These are phyloP conservation scores for Trichosporon sp. DNA, from an alignment of 1,284 basidiomycete species.

Conservation along the genomic window DNA sequence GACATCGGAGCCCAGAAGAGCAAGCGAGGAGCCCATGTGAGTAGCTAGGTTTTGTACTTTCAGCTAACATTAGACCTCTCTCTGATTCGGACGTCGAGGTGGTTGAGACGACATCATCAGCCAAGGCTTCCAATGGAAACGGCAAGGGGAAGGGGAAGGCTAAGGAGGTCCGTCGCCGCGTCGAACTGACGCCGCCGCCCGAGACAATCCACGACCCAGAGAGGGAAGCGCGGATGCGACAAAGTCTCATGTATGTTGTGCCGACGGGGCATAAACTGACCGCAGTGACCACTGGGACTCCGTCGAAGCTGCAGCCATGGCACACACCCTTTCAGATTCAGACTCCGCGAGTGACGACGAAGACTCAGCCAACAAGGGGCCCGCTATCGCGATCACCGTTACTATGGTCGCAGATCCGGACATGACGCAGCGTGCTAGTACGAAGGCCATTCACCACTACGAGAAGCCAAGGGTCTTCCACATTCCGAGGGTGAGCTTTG, in stretches of 20 bases:
- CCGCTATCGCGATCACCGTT: constrained; percentile 34
- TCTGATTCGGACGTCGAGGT: constrained; percentile 4
- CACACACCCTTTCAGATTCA: neutral
- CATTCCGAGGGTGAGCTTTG: constrained; percentile 21
- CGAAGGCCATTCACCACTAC: constrained; percentile 38
- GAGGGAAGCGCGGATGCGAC: constrained; percentile 12
- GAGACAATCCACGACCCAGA: constrained; percentile 28
- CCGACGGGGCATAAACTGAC: neutral
- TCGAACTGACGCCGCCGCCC: constrained; percentile 45
- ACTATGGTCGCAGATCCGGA: constrained; percentile 44
- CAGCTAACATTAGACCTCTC: constrained; percentile 8
- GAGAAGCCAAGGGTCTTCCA: constrained; percentile 36
- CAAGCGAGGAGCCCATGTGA: constrained; percentile 18
- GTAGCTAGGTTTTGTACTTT: neutral
- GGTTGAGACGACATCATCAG: neutral
- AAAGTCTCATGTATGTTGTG: neutral
- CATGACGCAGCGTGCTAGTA: constrained; percentile 28
- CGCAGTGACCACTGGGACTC: constrained; percentile 12
- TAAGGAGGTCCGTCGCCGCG: constrained; percentile 1
- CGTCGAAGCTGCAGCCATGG: constrained; percentile 4
- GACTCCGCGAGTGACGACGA: neutral
- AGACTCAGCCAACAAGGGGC: constrained; percentile 1
- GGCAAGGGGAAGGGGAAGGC: constrained; percentile 20
- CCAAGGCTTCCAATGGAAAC: neutral
- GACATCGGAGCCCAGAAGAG: neutral